Evolutionary conservation across 108 stramenopile species (phyloP), one percentile per base, ranked within the genome.

Genomic region (Bacterosira constricta): DNA sequence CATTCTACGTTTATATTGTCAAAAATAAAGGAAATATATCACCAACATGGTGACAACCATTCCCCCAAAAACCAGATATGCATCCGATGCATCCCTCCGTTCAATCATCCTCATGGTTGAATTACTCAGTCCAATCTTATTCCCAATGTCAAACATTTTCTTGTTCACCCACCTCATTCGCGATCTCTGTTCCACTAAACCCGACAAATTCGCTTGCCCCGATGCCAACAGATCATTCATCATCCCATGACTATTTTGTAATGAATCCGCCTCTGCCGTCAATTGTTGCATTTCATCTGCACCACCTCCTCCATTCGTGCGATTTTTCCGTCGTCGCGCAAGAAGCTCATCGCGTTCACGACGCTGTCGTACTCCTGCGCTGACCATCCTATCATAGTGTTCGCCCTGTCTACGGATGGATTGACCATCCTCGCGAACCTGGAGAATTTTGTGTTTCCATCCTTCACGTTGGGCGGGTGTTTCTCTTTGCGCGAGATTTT

Each of bases 91-190:
- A 64, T 93, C 92, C 64, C 92, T 74, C 57, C 88, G 85, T 63
- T 93, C 92, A 82, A 93, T 88, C 61, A 93, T 88, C 51, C 83
- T 82, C 92, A 93, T 91, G 12, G 90, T 93, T 13, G 89, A 80
- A 58, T 91, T 86, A 34, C 84, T 85, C 31, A 93, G 63, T 10
- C 90, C 90, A 38, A 93, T 62, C 57, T 79, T 81, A 70, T 90
- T 87, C 10, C 83, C 85, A 47, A 93, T 90, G 73, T 90, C 85
- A 21, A 85, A 76, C 59, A 93, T 57, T 52, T 83, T 84, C 9
- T 82, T 51, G 17, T 83, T 82, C 25, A 93, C 79, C 39, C 90
- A 88, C 9, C 87, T 58, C 77, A 93, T 75, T 49, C 83, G 71
- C 52, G 85, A 68, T 37, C 88, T 73, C 53, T 93, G 92, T 15